A percentile compares a stretch with the other conserved stretches of the same genome.
Conservation (phyloP, 768 basidiomycete species). For the Macrocybe gigantea region DNA sequence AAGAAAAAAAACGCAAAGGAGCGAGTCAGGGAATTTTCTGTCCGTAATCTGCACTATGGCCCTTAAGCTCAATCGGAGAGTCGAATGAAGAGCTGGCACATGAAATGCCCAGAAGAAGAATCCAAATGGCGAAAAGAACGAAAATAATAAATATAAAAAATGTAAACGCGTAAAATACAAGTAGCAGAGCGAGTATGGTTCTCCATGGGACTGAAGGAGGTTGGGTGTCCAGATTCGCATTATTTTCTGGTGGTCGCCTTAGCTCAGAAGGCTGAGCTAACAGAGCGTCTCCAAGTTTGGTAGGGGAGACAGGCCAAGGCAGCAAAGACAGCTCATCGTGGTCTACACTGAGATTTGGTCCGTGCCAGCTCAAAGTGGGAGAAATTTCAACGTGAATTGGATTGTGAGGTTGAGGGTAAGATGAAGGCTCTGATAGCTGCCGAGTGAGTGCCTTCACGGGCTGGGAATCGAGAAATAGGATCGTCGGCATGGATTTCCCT, state of each 20-base stretch:
- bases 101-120: not conserved
- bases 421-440: conserved; percentile 2
- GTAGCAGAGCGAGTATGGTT: not conserved
- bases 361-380: no score
- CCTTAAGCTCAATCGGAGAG: no score
- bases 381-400: not conserved
- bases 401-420: not conserved
- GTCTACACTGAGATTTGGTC: no score
- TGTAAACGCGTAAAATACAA: not conserved
- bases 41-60: no score
- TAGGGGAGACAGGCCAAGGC: no score
- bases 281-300: no score
- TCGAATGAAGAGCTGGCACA: no score
- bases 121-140: not conserved
- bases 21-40: not conserved
- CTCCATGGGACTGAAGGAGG: not conserved
- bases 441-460: not conserved
- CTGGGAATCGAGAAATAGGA: not conserved
- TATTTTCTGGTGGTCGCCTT: not conserved
- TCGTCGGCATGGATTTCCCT: no score
- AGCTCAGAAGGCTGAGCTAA: not conserved
- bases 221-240: not conserved
- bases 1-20: not conserved
- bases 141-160: not conserved
- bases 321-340: no score